These are phyloP conservation scores for Erodium texanum DNA, from an alignment of 441 rosid species.

Conservation along the genomic window DNA sequence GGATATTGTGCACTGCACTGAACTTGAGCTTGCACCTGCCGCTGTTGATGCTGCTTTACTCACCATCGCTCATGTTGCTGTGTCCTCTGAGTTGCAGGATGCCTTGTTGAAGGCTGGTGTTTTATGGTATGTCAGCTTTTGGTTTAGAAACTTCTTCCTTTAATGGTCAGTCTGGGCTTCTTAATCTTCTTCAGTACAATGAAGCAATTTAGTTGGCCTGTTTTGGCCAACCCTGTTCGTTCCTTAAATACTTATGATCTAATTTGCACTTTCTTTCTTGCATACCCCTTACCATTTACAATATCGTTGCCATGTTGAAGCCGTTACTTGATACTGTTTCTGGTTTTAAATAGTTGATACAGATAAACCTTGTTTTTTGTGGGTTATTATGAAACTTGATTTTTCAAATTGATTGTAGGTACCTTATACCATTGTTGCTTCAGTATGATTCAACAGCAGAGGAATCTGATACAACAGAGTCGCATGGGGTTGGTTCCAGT, in stretches of 20 bases:
- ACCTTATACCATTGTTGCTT: slow-evolving; percentile 83
- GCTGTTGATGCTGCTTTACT: slow-evolving; percentile 94
- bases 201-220: neutral
- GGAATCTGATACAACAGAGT: slow-evolving; percentile 65
- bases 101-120: slow-evolving; percentile 85
- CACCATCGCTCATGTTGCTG: slow-evolving; percentile 76
- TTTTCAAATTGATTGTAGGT: slow-evolving; percentile 45
- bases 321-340: neutral
- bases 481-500: slow-evolving; percentile 93
- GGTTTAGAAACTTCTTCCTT: neutral
- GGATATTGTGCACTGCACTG: slow-evolving; percentile 95
- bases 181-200: neutral
- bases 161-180: too few relatives aligned
- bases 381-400: neutral
- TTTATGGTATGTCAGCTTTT: slow-evolving; percentile 57
- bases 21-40: slow-evolving; percentile 88
- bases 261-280: neutral
- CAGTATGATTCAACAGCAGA: slow-evolving; percentile 99
- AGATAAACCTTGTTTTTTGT: neutral
- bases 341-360: neutral
- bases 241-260: neutral
- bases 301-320: neutral
- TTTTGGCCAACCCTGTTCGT: neutral
- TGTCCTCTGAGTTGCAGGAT: slow-evolving; percentile 76
- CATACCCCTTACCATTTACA: neutral